A percentile compares a stretch with the other conserved stretches of the same genome.
These are phyloP conservation scores for Globisporangium apiculatum DNA, from an alignment of 352 stramenopile species.

Conservation along the genomic window DNA sequence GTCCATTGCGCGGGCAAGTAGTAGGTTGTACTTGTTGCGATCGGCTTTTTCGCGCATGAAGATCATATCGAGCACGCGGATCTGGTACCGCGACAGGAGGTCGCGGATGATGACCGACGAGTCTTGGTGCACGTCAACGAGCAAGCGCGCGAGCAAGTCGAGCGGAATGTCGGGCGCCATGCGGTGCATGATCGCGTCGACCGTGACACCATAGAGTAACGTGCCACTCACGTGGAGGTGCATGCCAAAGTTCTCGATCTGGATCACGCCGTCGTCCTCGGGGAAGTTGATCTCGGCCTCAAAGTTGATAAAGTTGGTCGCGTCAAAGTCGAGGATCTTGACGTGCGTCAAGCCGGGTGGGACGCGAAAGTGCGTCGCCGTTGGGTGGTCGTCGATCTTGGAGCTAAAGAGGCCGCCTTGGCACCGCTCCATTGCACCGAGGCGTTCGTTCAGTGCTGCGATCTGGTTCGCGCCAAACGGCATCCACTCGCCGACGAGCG, in stretches of 20 bases:
- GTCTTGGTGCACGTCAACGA: constrained; percentile 96
- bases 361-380: constrained; percentile 82
- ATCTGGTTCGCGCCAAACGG: constrained; percentile 97
- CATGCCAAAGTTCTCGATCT: constrained; percentile 96
- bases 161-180: constrained; percentile 95
- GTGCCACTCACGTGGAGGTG: constrained; percentile 70
- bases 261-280: constrained; percentile 90
- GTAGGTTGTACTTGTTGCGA: constrained; percentile 97
- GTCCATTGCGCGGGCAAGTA: constrained; percentile 94
- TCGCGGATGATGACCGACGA: constrained; percentile 94
- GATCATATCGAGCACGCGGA: constrained; percentile 93
- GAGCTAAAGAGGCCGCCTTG: constrained; percentile 96
- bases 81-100: constrained; percentile 93
- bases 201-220: constrained; percentile 74
- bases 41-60: constrained; percentile 93
- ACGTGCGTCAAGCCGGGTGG: constrained; percentile 93
- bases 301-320: constrained; percentile 98
- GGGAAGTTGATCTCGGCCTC: constrained; percentile 97
- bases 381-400: constrained; percentile 84
- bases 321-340: constrained; percentile 96
- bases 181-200: constrained; percentile 97
- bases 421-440: constrained; percentile 93
- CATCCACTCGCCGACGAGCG: constrained; percentile 96
- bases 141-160: constrained; percentile 91
- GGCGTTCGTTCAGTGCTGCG: constrained; percentile 93